phyloP scores from a whole-genome alignment of 2,329 filamentous ascomycete species.

The Fusarium compactum region DNA sequence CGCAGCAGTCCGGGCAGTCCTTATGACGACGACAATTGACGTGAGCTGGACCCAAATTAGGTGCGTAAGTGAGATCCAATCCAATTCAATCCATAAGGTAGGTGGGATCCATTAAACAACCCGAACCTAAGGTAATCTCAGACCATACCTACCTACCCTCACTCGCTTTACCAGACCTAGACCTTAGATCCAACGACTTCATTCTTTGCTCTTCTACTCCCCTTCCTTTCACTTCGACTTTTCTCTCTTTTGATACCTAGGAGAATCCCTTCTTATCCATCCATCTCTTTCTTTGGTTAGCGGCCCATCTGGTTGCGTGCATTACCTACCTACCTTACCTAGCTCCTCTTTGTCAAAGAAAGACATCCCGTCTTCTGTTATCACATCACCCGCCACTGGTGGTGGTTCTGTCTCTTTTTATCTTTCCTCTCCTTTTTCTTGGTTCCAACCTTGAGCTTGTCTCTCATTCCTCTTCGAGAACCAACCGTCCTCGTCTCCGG shows the following conservation, averaged over 20 bases:
- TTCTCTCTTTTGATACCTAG: constrained; percentile 18
- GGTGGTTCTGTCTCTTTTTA: constrained; percentile 14
- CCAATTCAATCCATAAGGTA: neutral
- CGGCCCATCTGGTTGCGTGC: constrained; percentile 8
- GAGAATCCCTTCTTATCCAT: neutral
- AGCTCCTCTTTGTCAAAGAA: constrained; percentile 18
- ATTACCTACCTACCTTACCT: neutral
- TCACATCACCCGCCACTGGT: constrained; percentile 38
- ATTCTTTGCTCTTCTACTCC: constrained; percentile 36
- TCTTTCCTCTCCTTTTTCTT: constrained; percentile 14
- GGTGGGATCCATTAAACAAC: constrained; percentile 3
- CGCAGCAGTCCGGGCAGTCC: constrained; percentile 32
- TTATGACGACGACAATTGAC: constrained; percentile 38
- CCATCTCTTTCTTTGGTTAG: constrained; percentile 24
- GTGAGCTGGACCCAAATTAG: neutral
- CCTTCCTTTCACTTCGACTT: constrained; percentile 24
- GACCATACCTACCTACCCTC: constrained; percentile 26
- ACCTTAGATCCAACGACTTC: constrained; percentile 1
- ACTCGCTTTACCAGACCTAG: neutral
- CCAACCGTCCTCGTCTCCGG: constrained; percentile 22
- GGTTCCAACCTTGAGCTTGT: constrained; percentile 16
- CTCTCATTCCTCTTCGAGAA: constrained; percentile 36
- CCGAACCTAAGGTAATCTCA: constrained; percentile 16
- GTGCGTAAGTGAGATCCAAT: constrained; percentile 15
- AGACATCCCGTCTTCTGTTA: constrained; percentile 5